These are phyloP conservation scores for Amaranthus hypochondriacus DNA, from an alignment of 148 eudicot genomes.

Conservation along the genomic window DNA sequence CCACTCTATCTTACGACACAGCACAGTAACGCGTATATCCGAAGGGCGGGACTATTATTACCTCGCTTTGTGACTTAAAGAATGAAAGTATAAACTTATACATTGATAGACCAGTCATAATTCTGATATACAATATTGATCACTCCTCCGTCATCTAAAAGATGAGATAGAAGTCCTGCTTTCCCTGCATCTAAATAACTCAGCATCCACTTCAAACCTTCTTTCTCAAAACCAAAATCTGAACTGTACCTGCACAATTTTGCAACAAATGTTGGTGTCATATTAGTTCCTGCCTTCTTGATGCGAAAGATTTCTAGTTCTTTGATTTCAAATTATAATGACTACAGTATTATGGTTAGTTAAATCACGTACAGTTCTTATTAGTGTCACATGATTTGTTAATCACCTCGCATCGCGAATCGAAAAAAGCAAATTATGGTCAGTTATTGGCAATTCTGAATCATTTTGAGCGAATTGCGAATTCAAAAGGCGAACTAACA, in stretches of 20 bases:
- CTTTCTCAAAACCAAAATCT: conserved; percentile 78
- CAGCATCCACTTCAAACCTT: conserved; percentile 57
- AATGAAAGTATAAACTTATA: conserved; percentile 16
- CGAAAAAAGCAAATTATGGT: too few species aligned
- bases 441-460: too few species aligned
- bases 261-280: neutral
- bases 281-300: too few species aligned
- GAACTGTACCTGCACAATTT: conserved; percentile 55
- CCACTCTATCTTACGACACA: neutral
- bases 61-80: neutral
- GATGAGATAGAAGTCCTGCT: conserved; percentile 80
- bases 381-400: too few species aligned
- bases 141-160: conserved; percentile 62
- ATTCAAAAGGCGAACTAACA: too few species aligned
- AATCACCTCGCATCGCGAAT: too few species aligned
- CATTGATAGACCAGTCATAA: conserved; percentile 76
- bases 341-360: too few species aligned
- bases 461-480: too few species aligned
- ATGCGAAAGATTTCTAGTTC: too few species aligned
- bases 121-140: conserved; percentile 53
- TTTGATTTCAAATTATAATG: too few species aligned
- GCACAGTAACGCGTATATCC: neutral
- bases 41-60: neutral
- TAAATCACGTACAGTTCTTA: too few species aligned
- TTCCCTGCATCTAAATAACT: conserved; percentile 68